Conservation (phyloP, 495 filamentous ascomycete genomes). For the Annulohypoxylon moriforme region DNA sequence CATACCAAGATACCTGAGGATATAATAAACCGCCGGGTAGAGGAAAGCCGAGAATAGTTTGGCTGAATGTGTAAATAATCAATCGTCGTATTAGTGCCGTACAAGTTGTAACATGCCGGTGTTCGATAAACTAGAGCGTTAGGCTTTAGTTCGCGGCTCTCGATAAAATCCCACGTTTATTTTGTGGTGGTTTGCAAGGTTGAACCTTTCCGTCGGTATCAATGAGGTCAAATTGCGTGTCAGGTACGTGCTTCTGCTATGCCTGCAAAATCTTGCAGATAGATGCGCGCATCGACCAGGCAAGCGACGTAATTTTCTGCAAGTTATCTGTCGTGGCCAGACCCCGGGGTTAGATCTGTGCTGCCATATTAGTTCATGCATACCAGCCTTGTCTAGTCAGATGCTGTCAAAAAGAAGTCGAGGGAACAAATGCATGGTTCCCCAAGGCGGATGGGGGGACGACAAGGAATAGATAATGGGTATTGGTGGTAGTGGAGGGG, state of each 20-base stretch:
- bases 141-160: slow-evolving; percentile 34
- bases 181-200: slow-evolving; percentile 45
- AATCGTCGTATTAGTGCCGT: slow-evolving; percentile 16
- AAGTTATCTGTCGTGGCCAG: slow-evolving; percentile 43
- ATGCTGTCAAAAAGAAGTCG: slow-evolving; percentile 42
- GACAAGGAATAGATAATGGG: slow-evolving; percentile 44
- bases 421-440: slow-evolving; percentile 44
- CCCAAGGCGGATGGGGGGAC: slow-evolving; percentile 39
- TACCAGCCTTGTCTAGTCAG: slow-evolving; percentile 46
- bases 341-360: slow-evolving; percentile 42
- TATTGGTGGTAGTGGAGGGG: slow-evolving; percentile 39
- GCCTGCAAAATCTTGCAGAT: slow-evolving; percentile 44
- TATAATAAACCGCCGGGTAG: slow-evolving; percentile 9
- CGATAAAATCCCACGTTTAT: slow-evolving; percentile 36
- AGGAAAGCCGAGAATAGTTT: slow-evolving; percentile 10
- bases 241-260: slow-evolving; percentile 37
- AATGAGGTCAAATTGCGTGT: slow-evolving; percentile 40
- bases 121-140: slow-evolving; percentile 17
- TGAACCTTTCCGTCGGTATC: slow-evolving; percentile 42
- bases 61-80: slow-evolving; percentile 9
- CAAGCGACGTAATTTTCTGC: slow-evolving; percentile 46
- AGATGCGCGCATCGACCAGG: slow-evolving; percentile 37
- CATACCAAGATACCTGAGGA: slow-evolving; percentile 12
- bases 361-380: slow-evolving; percentile 47
- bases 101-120: slow-evolving; percentile 6